phyloP scores from a whole-genome alignment of 768 basidiomycete genomes.

The Crepidotus variabilis region DNA sequence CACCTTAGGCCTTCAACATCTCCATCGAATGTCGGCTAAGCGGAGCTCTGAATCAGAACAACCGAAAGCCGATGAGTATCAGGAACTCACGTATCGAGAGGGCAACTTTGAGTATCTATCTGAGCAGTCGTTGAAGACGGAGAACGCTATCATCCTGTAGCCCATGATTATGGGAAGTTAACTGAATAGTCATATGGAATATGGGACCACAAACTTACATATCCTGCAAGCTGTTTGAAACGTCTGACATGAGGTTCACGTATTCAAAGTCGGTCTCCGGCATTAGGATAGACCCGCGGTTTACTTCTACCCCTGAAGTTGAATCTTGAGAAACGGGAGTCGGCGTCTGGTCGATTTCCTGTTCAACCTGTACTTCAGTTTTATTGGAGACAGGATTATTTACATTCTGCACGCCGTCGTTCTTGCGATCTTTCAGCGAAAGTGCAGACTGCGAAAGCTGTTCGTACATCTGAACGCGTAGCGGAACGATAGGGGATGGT shows the following conservation, averaged over 20 bases:
- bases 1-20: slow-evolving; percentile 15
- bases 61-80: background rate
- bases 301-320: background rate
- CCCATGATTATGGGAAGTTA: background rate
- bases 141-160: slow-evolving; percentile 8
- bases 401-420: background rate
- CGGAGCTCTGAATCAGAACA: background rate
- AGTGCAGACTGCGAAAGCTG: background rate
- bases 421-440: background rate
- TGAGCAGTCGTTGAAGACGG: slow-evolving; percentile 2
- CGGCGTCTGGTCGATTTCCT: background rate
- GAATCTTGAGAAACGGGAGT: background rate
- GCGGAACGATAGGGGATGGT: background rate
- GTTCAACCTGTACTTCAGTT: background rate
- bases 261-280: background rate
- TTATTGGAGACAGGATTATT: background rate
- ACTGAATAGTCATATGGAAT: background rate
- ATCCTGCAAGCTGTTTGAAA: slow-evolving; percentile 7
- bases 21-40: slow-evolving; percentile 1
- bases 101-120: background rate
- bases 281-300: background rate
- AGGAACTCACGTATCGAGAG: background rate
- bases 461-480: background rate
- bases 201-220: slow-evolving; percentile 6
- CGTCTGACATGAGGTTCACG: slow-evolving; percentile 1